A percentile compares a stretch with the other conserved stretches of the same genome.
Evolutionary conservation across 768 basidiomycete genomes (phyloP).

Genomic region (Pleurotus cornucopiae): DNA sequence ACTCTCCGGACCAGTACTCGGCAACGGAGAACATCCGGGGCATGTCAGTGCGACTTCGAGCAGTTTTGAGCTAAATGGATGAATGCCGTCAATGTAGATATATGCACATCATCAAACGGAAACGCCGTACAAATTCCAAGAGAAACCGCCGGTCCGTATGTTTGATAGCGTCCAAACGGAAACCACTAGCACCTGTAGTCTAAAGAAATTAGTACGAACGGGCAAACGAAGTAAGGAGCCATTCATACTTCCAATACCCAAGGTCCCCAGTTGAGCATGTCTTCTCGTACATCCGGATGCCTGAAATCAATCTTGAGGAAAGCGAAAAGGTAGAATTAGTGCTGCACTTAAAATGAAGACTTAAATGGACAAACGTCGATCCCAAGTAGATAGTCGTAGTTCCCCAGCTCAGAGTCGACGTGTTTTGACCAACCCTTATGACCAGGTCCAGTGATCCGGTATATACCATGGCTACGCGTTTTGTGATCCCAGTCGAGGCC

Average conservation of each 20-base stretch:
- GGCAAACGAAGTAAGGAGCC: not conserved
- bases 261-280: constrained; percentile 70
- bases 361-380: constrained; percentile 43
- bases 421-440: constrained; percentile 78
- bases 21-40: constrained; percentile 62
- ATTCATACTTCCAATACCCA: constrained; percentile 58
- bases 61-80: constrained; percentile 42
- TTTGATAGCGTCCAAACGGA: constrained; percentile 89
- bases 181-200: constrained; percentile 70
- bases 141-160: constrained; percentile 76
- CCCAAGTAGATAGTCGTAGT: constrained; percentile 83
- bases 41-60: constrained; percentile 39
- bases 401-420: constrained; percentile 83
- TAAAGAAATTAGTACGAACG: constrained; percentile 20
- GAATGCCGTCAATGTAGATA: constrained; percentile 1
- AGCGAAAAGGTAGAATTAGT: constrained; percentile 7
- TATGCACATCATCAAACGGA: not conserved
- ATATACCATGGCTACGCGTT: constrained; percentile 60
- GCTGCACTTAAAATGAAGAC: not conserved
- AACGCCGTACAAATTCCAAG: constrained; percentile 54
- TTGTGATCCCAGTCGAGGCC: constrained; percentile 85
- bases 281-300: constrained; percentile 75
- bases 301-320: constrained; percentile 71
- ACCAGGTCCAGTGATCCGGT: constrained; percentile 60
- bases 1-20: constrained; percentile 83